Evolutionary conservation across 2,329 filamentous ascomycete species (phyloP), one percentile per base, ranked within the genome.

Genomic region (Fusarium globosum): DNA sequence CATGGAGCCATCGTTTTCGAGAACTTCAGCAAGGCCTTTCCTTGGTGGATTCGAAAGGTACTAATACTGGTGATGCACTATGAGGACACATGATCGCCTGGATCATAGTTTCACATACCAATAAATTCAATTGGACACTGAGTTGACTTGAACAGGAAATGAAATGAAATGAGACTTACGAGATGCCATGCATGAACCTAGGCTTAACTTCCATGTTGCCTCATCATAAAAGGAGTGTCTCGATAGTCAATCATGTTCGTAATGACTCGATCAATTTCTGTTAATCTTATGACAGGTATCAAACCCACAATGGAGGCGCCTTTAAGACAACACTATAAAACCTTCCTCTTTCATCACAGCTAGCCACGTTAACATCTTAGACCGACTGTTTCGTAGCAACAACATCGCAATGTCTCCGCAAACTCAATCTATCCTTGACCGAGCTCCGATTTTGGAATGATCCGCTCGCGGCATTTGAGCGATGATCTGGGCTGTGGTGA

Each of bases 371-470:
- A n/a, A 38, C 35, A 46, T 61, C 45, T 65, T 67, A 49, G 70
- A 59, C 57, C 61, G 59, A 73, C 60, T 72, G 38, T 55, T 64
- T 72, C 67, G 65, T 48, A 45, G 60, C 57, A 36, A 51, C 30
- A 10, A 51, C 38, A 62, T 65, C 33, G 41, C 58, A 49, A 51
- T 42, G 43, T 39, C 51, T 45, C 58, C 51, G 38, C 60, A 72
- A 69, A 58, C 63, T 60, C 56, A 43, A 51, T 51, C n/a, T 45
- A 48, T 46, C 48, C 45, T 52, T 74, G 64, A 74, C 71, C 68
- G 68, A 72, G 71, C 48, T 65, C 68, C 64, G 30, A 48, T 52
- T 36, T 46, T 63, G 61, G 72, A 66, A 69, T 56, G 60, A 74
- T 61, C 62, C 68, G 49, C 69, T 61, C 45, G 35, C 67, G 52